A percentile compares a stretch with the other conserved stretches of the same genome.
These are phyloP conservation scores for Leptomonas seymouri DNA, from an alignment of 208 protist genomes.

Conservation along the genomic window DNA sequence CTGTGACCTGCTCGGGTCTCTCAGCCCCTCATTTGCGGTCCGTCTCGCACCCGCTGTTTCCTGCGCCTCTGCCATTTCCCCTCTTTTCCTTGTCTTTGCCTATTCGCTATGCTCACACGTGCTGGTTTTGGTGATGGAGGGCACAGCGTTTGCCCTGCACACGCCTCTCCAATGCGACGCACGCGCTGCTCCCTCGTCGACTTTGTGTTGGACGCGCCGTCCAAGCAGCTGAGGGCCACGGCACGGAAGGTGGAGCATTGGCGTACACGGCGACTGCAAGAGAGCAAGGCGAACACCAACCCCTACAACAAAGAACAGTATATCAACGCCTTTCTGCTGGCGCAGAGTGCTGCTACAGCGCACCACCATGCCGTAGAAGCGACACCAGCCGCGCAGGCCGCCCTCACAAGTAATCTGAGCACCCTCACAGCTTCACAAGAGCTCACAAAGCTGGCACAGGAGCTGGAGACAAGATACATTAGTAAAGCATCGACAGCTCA, in stretches of 20 bases:
- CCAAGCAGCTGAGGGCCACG: constrained; percentile 16
- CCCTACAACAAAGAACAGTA: constrained; percentile 70
- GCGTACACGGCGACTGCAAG: constrained; percentile 4
- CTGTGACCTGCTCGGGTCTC: no score
- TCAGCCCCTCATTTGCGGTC: no score
- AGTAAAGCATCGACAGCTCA: not conserved
- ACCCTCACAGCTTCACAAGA: constrained; percentile 4
- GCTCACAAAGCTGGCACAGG: constrained; percentile 17
- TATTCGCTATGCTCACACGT: no score
- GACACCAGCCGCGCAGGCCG: not conserved
- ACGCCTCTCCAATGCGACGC: constrained; percentile 1
- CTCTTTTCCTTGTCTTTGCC: constrained; percentile 2
- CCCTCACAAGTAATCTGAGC: not conserved
- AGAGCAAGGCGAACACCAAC: constrained; percentile 31
- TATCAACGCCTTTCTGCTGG: constrained; percentile 68
- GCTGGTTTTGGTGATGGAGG: no score
- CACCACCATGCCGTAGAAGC: constrained; percentile 17
- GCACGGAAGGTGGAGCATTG: constrained; percentile 18
- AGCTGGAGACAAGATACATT: constrained; percentile 21
- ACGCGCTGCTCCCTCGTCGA: not conserved
- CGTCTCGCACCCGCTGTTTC: no score
- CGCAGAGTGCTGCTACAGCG: constrained; percentile 40
- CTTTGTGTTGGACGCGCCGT: constrained; percentile 17
- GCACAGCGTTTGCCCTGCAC: not conserved
- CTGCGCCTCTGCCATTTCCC: not conserved